These are phyloP conservation scores for Pyrus hybrid DNA, from an alignment of 331 rosid species.

Conservation along the genomic window DNA sequence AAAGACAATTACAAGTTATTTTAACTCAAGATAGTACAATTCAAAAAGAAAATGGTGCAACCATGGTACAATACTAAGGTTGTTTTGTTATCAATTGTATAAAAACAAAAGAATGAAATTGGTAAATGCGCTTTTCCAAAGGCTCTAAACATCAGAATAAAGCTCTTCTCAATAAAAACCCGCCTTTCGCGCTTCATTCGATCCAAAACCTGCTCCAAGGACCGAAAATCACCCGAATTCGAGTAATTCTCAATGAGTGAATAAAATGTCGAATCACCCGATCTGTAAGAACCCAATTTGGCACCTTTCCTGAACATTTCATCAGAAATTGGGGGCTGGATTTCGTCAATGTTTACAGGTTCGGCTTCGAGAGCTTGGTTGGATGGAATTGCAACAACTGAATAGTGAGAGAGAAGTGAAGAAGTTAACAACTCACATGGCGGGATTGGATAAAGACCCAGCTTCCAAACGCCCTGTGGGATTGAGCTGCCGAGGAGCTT, in stretches of 20 bases:
- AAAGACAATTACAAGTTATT: too few relatives aligned
- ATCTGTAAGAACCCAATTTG: conserved; percentile 54
- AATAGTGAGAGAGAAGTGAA: conserved; percentile 12
- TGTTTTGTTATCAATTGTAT: too few relatives aligned
- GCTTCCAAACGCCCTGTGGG: not conserved
- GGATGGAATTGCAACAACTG: conserved; percentile 17
- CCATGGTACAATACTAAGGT: too few relatives aligned
- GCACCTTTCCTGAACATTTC: conserved; percentile 55
- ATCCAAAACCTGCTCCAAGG: conserved; percentile 49
- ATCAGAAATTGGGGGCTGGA: conserved; percentile 35
- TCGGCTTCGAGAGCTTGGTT: conserved; percentile 9
- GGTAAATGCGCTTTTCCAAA: conserved; percentile 80
- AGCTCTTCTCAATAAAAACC: conserved; percentile 44
- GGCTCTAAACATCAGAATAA: conserved; percentile 65
- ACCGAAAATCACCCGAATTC: conserved; percentile 40
- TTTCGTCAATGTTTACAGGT: not conserved
- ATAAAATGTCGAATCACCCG: conserved; percentile 73
- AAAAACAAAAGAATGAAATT: too few relatives aligned
- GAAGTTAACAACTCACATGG: conserved; percentile 13
- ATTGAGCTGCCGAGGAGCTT: conserved; percentile 28
- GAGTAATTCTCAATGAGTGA: conserved; percentile 61
- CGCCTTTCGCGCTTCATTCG: conserved; percentile 67
- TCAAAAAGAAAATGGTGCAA: too few relatives aligned
- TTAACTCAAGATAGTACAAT: too few relatives aligned
- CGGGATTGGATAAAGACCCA: conserved; percentile 5